These are phyloP conservation scores for Bruguiera sexangula DNA, from an alignment of 345 rosid genomes.

Conservation along the genomic window DNA sequence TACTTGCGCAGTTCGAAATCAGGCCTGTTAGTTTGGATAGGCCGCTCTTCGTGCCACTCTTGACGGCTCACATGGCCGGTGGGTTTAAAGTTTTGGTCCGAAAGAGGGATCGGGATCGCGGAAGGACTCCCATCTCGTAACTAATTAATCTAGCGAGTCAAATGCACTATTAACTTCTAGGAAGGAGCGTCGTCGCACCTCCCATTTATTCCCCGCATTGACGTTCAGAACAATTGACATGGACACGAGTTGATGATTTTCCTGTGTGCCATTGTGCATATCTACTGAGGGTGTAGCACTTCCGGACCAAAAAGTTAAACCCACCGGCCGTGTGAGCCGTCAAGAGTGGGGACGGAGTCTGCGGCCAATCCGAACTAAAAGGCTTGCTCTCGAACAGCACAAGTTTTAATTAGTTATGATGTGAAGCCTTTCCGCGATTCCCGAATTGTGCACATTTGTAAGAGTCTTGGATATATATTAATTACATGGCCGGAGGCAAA, in stretches of 20 bases:
- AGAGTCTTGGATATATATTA: too few relatives aligned
- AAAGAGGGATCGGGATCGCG: conserved; percentile 22
- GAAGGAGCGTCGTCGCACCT: too few relatives aligned
- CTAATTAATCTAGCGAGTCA: not conserved
- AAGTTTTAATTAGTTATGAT: not conserved
- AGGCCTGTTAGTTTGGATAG: conserved; percentile 15
- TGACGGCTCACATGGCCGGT: conserved; percentile 53
- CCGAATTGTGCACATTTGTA: too few relatives aligned
- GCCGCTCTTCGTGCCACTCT: conserved; percentile 43
- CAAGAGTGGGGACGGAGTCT: conserved; percentile 39
- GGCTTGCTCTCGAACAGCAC: conserved; percentile 22
- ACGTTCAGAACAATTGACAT: too few relatives aligned
- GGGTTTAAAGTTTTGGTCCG: conserved; percentile 31
- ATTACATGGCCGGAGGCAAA: too few relatives aligned
- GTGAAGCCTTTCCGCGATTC: too few relatives aligned
- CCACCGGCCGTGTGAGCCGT: conserved; percentile 54
- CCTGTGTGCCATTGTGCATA: too few relatives aligned
- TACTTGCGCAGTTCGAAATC: conserved; percentile 26
- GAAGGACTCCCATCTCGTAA: not conserved
- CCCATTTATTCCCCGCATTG: too few relatives aligned
- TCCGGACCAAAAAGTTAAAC: conserved; percentile 24
- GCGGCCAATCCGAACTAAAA: conserved; percentile 18
- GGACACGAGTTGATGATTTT: too few relatives aligned
- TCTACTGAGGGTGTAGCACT: not conserved
- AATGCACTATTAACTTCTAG: too few relatives aligned